Evolutionary conservation across 345 rosid species (phyloP).

Genomic region (Ceriops tagal): DNA sequence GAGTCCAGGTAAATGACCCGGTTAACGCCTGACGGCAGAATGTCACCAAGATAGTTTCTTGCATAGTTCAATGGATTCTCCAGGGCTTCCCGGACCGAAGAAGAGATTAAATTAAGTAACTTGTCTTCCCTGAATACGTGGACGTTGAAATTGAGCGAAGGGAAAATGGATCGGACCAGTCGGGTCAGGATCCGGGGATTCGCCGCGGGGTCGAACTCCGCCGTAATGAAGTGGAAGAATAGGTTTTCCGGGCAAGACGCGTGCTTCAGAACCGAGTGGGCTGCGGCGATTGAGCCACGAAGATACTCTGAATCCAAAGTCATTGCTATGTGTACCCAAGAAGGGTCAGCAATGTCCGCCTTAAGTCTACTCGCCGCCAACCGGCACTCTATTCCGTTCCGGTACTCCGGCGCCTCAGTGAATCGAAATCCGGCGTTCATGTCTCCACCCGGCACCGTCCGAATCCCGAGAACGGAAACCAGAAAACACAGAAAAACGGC

Average conservation of each 20-base stretch:
- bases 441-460: background rate
- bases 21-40: conserved; percentile 41
- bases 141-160: conserved; percentile 50
- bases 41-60: conserved; percentile 59
- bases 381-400: conserved; percentile 46
- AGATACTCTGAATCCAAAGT: conserved; percentile 69
- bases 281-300: conserved; percentile 71
- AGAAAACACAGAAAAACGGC: background rate
- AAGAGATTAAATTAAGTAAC: conserved; percentile 48
- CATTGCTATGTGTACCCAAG: conserved; percentile 65
- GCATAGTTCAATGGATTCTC: conserved; percentile 78
- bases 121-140: conserved; percentile 43
- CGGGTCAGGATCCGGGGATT: conserved; percentile 30
- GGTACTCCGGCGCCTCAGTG: conserved; percentile 60
- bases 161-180: conserved; percentile 43
- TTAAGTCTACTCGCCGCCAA: conserved; percentile 11
- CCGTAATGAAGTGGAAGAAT: conserved; percentile 61
- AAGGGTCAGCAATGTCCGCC: conserved; percentile 36
- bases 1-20: conserved; percentile 62
- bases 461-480: background rate
- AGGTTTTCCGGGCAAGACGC: conserved; percentile 68
- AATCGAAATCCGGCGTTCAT: conserved; percentile 20
- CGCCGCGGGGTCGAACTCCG: background rate
- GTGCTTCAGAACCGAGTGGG: conserved; percentile 70
- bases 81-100: conserved; percentile 62